phyloP scores from a whole-genome alignment of 352 stramenopile species.

The Phytopythium mirpurense region DNA sequence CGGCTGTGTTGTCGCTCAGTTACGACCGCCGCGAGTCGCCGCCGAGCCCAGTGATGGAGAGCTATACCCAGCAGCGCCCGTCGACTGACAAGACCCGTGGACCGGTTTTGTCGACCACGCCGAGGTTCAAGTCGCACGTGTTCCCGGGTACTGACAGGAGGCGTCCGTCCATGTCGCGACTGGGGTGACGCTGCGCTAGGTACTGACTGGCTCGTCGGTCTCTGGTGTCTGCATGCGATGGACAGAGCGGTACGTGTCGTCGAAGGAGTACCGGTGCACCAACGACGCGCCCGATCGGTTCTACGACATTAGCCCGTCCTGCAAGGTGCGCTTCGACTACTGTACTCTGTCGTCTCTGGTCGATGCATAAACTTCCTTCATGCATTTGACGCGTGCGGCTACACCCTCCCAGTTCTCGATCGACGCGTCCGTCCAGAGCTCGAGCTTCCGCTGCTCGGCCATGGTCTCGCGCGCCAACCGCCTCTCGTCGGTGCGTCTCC shows the following conservation, averaged over 20 bases:
- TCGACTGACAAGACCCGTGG: slow-evolving; percentile 36
- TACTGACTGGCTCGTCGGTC: too few species aligned
- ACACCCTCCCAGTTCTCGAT: slow-evolving; percentile 38
- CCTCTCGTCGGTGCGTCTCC: slow-evolving; percentile 41
- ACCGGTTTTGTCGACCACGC: slow-evolving; percentile 49
- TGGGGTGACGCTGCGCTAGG: too few species aligned
- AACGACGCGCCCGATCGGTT: slow-evolving; percentile 58
- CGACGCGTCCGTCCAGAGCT: slow-evolving; percentile 54
- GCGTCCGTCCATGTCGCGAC: too few species aligned
- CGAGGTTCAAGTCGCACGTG: slow-evolving; percentile 59
- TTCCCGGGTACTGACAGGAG: slow-evolving; percentile 59
- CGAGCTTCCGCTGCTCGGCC: slow-evolving; percentile 53
- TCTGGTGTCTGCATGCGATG: too few species aligned
- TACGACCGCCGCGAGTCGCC: not conserved
- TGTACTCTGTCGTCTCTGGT: too few species aligned
- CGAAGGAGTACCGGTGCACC: slow-evolving; percentile 49
- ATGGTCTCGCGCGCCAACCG: slow-evolving; percentile 55
- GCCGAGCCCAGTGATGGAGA: slow-evolving; percentile 7
- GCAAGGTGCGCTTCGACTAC: slow-evolving; percentile 24
- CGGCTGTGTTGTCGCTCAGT: slow-evolving; percentile 26
- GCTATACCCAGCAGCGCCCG: slow-evolving; percentile 5
- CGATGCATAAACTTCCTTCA: too few species aligned
- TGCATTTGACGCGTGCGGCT: not conserved
- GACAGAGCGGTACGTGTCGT: slow-evolving; percentile 65
- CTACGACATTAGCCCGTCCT: slow-evolving; percentile 69